phyloP scores from a whole-genome alignment of 2,329 filamentous ascomycete genomes.

The Ceratocystis cacaofunesta region DNA sequence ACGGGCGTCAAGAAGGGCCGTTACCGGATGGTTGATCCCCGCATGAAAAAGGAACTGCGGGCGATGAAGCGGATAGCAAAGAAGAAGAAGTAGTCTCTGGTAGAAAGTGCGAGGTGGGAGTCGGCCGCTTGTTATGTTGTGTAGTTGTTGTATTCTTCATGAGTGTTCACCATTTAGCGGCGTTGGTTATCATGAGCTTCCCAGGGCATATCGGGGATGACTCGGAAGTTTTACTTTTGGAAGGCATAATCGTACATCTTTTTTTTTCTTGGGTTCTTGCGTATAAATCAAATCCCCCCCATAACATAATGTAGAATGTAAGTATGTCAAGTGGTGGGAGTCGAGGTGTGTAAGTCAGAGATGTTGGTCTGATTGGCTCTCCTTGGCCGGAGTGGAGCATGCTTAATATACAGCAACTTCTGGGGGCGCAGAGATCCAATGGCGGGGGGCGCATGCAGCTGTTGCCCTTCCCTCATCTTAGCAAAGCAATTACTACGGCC shows the following conservation, averaged over 20 bases:
- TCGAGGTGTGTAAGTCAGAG: no score
- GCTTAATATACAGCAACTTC: no score
- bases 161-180: constrained; percentile 13
- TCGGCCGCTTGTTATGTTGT: constrained; percentile 1
- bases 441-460: no score
- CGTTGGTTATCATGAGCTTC: constrained; percentile 14
- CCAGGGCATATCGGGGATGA: neutral
- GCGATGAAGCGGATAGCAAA: constrained; percentile 67
- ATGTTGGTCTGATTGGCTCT: no score
- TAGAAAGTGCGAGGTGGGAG: neutral
- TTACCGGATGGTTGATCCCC: constrained; percentile 91
- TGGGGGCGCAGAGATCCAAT: no score
- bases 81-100: constrained; percentile 41
- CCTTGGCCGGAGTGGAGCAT: no score
- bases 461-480: no score
- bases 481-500: no score
- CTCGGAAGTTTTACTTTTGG: constrained; percentile 14
- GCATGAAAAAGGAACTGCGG: constrained; percentile 92
- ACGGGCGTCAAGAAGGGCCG: constrained; percentile 75
- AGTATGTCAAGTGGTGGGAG: no score
- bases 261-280: constrained; percentile 1
- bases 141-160: neutral
- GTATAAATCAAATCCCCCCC: neutral
- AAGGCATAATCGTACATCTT: constrained; percentile 11
- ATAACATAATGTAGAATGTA: no score